These are phyloP conservation scores for Iberis amara DNA, from an alignment of 441 rosid species.

Conservation along the genomic window DNA sequence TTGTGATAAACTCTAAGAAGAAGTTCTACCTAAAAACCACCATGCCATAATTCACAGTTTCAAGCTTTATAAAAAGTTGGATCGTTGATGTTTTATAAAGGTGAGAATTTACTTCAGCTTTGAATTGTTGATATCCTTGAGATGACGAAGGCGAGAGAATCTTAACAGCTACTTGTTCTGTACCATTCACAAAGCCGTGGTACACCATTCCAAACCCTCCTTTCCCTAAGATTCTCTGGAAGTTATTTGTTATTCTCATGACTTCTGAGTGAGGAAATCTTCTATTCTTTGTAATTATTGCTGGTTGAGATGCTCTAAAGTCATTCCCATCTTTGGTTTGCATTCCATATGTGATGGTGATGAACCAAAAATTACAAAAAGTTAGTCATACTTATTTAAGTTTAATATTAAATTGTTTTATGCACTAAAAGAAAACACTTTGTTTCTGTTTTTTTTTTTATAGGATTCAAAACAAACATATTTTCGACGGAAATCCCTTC, in stretches of 20 bases:
- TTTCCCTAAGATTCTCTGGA: conserved; percentile 20
- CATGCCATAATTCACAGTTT: too few relatives aligned
- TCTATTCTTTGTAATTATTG: conserved; percentile 18
- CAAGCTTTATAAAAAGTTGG: too few relatives aligned
- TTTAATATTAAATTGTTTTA: too few relatives aligned
- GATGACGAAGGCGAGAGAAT: conserved; percentile 8
- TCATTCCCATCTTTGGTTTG: too few relatives aligned
- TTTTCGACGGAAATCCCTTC: too few relatives aligned
- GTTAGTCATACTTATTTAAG: too few relatives aligned
- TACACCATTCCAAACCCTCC: conserved; percentile 19
- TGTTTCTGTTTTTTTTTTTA: too few relatives aligned
- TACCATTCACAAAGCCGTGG: neutral
- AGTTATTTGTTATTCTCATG: conserved; percentile 28
- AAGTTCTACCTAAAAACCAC: conserved; percentile 28
- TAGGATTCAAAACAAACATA: too few relatives aligned
- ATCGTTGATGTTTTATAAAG: neutral
- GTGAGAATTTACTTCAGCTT: conserved; percentile 26
- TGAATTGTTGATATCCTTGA: conserved; percentile 32
- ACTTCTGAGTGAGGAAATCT: conserved; percentile 27
- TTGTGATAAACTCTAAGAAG: conserved; percentile 33
- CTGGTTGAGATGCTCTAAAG: too few relatives aligned
- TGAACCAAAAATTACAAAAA: too few relatives aligned
- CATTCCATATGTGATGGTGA: too few relatives aligned
- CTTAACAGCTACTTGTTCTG: conserved; percentile 15
- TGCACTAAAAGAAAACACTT: too few relatives aligned